Percentiles rank a stretch among this genome's conserved stretches.
Evolutionary conservation across 2,329 filamentous ascomycete genomes (phyloP).

Genomic region (Mycosphaerella sp.): DNA sequence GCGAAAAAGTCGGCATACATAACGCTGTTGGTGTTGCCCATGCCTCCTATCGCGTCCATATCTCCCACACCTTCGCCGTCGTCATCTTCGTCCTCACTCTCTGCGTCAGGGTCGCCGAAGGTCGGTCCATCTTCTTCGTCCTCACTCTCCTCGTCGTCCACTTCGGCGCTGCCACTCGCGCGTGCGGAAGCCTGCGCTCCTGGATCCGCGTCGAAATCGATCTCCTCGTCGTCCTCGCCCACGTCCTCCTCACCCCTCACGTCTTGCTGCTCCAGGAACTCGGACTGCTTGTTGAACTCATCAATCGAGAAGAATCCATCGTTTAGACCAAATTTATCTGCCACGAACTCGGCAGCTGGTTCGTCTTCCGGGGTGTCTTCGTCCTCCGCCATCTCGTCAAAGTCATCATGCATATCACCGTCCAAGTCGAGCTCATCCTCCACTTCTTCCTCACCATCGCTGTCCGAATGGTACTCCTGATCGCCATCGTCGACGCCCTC

Average conservation of each 20-base stretch:
- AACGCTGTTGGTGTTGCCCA: conserved; percentile 75
- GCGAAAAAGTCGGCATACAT: conserved; percentile 93
- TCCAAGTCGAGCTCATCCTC: conserved; percentile 38
- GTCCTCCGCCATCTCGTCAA: conserved; percentile 30
- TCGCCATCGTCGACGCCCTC: conserved; percentile 34
- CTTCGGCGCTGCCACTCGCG: conserved; percentile 31
- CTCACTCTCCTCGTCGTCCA: conserved; percentile 46
- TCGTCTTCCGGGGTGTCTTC: conserved; percentile 45
- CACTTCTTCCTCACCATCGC: conserved; percentile 35
- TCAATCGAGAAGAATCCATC: conserved; percentile 98
- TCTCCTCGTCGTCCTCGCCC: conserved; percentile 71
- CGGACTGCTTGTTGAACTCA: conserved; percentile 90
- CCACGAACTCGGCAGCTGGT: conserved; percentile 52
- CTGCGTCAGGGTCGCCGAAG: conserved; percentile 74
- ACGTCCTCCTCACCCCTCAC: conserved; percentile 69
- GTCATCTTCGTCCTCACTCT: conserved; percentile 56
- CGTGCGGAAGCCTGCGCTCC: conserved; percentile 39
- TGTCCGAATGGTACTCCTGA: conserved; percentile 26
- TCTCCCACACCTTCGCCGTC: conserved; percentile 53
- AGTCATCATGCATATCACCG: conserved; percentile 24
- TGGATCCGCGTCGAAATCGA: conserved; percentile 83
- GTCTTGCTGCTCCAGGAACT: conserved; percentile 83
- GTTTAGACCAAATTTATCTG: conserved; percentile 80
- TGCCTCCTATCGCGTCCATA: conserved; percentile 47
- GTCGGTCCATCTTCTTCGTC: conserved; percentile 74